These are phyloP conservation scores for Phyllostachys edulis DNA, from an alignment of 176 grass and related monocot species.

Conservation along the genomic window DNA sequence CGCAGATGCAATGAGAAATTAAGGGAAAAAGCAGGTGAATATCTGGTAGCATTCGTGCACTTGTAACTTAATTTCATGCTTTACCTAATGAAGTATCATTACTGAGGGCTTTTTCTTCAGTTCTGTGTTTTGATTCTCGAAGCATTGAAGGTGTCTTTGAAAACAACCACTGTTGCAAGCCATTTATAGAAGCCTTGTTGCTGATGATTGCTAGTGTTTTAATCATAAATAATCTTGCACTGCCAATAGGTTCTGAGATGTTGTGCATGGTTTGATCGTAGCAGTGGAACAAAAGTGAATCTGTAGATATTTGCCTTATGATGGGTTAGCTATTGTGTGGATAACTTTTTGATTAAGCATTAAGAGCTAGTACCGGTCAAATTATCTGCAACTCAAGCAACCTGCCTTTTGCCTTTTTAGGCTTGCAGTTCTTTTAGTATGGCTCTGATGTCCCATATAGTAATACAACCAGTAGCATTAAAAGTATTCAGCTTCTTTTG, in stretches of 20 bases:
- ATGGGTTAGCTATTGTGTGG: neutral
- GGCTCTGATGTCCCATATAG: too few relatives aligned
- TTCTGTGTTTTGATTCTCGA: neutral
- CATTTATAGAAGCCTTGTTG: neutral
- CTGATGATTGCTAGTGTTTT: neutral
- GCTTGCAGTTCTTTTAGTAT: too few relatives aligned
- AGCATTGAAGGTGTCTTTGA: neutral
- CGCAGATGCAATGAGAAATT: too few relatives aligned
- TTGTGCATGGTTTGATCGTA: neutral
- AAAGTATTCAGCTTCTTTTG: too few relatives aligned
- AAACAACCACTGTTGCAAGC: neutral
- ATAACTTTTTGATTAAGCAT: neutral
- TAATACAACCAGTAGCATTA: too few relatives aligned
- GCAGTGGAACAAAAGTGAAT: neutral
- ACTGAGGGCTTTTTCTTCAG: neutral
- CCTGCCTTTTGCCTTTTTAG: neutral
- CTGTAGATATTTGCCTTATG: neutral
- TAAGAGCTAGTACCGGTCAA: neutral
- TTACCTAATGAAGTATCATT: neutral
- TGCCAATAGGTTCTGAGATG: neutral
- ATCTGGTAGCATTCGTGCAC: neutral
- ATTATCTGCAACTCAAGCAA: neutral
- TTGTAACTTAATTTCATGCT: neutral
- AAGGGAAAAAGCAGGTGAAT: neutral
- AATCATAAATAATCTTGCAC: neutral